Base-by-base conservation (phyloP, 1,284 basidiomycete species). In the Papiliotrema flavescens region DNA sequence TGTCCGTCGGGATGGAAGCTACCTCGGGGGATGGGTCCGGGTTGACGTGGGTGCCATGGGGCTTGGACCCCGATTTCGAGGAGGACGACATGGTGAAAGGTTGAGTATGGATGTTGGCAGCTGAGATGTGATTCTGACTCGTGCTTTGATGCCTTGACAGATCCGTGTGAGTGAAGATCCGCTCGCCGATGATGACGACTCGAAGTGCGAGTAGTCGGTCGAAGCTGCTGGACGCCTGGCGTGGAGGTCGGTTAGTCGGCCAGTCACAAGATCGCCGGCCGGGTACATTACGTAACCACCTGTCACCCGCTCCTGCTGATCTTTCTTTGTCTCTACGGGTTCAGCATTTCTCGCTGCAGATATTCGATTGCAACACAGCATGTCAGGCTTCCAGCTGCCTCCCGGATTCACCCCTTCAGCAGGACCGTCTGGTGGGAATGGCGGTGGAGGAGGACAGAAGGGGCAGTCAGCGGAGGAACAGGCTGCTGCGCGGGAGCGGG, bases 341-440 rank as follows among this genome's bases (percentile, higher is more conserved):
- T 20, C 7, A 48, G 22, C n/a, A 13, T 37, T 19, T 20, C 24
- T n/a, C n/a, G n/a, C n/a, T 32, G 28, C 28, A 11, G 5, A 32
- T 32, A 32, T 11, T 32, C 28, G 28, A 32, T 11, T 6, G 6
- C 28, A 49, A 37, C 35, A 24, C 47, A 14, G n/a, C 23, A 66
- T 65, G 64, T 68, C 66, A 14, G 57, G 57, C 28, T 71, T 76
- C 53, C 71, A 75, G 52, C 67, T 76, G 13, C 75, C 75, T 37
- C 54, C 70, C 35, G 75, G 75, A 22, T 64, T 76, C 54, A 57
- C 59, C 19, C 73, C 70, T 0, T 65, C 67, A 3, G 41, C 52
- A 23, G 45, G 63, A 2, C 61, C 67, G 19, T 32, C 56, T 19
- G 24, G 47, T 11, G 14, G 23, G 5, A 47, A 45, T 7, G 48